phyloP scores from a whole-genome alignment of 805 yeast genomes.

The Kuraishia capsulata region DNA sequence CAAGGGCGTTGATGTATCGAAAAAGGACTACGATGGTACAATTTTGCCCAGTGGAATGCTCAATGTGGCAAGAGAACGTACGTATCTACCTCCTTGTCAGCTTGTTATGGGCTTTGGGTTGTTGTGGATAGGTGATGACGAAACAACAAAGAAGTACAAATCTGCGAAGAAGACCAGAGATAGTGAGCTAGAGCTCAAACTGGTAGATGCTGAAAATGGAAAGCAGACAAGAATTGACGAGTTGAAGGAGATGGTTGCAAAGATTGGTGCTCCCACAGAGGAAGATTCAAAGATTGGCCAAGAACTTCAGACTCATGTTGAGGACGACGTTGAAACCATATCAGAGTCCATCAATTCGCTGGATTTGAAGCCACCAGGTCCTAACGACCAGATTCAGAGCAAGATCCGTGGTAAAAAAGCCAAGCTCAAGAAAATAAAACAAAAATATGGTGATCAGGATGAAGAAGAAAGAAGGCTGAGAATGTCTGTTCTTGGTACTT shows the following conservation, averaged over 20 bases:
- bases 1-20: slow-evolving; percentile 58
- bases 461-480: slow-evolving; percentile 73
- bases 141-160: slow-evolving; percentile 27
- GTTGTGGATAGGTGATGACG: slow-evolving; percentile 61
- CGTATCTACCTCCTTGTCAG: slow-evolving; percentile 66
- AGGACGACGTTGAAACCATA: slow-evolving; percentile 8
- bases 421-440: slow-evolving; percentile 71
- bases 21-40: slow-evolving; percentile 50
- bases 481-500: slow-evolving; percentile 78
- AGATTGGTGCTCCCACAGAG: slow-evolving; percentile 9
- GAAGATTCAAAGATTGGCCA: slow-evolving; percentile 1
- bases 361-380: slow-evolving; percentile 6
- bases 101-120: slow-evolving; percentile 86
- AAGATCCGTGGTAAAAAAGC: slow-evolving; percentile 78
- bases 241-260: slow-evolving; percentile 18
- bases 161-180: slow-evolving; percentile 14
- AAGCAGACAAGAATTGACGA: slow-evolving; percentile 16
- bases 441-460: slow-evolving; percentile 85
- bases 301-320: not conserved
- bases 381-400: slow-evolving; percentile 19
- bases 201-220: slow-evolving; percentile 18
- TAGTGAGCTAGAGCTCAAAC: slow-evolving; percentile 18
- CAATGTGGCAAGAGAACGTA: slow-evolving; percentile 43
- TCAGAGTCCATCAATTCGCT: slow-evolving; percentile 2
- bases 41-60: slow-evolving; percentile 57